These are phyloP conservation scores for Hygrophila difformis DNA, from an alignment of 257 asterid species.

Conservation along the genomic window DNA sequence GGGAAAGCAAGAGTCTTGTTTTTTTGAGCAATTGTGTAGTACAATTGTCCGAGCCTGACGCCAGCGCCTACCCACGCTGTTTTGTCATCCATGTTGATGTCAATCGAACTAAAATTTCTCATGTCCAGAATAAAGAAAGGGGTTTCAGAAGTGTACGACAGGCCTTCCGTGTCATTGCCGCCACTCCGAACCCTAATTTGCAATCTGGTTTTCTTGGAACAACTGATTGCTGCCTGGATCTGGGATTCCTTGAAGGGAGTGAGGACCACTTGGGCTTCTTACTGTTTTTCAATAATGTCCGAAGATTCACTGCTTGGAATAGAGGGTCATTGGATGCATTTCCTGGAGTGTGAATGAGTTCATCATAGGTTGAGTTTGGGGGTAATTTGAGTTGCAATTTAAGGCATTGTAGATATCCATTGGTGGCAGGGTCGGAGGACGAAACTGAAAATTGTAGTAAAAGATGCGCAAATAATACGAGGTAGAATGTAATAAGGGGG, in stretches of 20 bases:
- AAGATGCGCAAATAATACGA: too few species aligned
- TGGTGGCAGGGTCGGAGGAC: too few species aligned
- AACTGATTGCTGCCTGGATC: constrained; percentile 18
- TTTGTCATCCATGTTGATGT: neutral
- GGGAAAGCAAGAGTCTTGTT: constrained; percentile 26
- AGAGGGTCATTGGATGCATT: constrained; percentile 20
- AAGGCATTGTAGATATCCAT: constrained; percentile 20
- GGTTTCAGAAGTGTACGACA: constrained; percentile 15
- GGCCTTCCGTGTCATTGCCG: constrained; percentile 35
- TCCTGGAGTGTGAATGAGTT: constrained; percentile 22
- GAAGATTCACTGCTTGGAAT: constrained; percentile 8
- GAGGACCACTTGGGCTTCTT: constrained; percentile 18
- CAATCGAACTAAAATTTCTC: constrained; percentile 20
- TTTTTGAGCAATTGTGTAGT: constrained; percentile 15
- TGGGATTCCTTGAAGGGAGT: constrained; percentile 22
- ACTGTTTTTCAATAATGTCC: neutral
- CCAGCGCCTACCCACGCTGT: constrained; percentile 30
- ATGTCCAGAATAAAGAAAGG: constrained; percentile 26
- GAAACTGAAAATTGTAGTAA: too few species aligned
- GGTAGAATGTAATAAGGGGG: too few species aligned
- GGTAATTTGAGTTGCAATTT: constrained; percentile 8
- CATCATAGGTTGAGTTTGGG: constrained; percentile 7
- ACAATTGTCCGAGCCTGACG: constrained; percentile 21
- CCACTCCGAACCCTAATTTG: constrained; percentile 25
- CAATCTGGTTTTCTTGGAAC: constrained; percentile 18